Conservation (phyloP, 2,329 filamentous ascomycete species). For the Periconia sp. region DNA sequence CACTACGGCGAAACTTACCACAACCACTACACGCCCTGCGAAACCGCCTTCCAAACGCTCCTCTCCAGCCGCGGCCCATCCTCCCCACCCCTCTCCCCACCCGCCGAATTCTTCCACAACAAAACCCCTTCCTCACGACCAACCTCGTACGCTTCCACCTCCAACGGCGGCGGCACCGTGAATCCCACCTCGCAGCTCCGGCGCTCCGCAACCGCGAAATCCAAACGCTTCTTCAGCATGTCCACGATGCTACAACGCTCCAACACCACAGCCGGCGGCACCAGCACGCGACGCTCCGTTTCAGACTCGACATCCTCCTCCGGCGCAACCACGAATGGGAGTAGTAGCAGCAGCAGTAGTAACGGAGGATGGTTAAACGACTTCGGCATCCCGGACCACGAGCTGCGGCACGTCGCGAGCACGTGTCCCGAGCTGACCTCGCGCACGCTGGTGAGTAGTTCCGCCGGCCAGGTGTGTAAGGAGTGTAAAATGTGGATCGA, state of each 20-base stretch:
- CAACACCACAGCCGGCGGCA: constrained; percentile 12
- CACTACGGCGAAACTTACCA: constrained; percentile 31
- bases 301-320: constrained; percentile 16
- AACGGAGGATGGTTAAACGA: not conserved
- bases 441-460: constrained; percentile 24
- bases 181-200: constrained; percentile 14
- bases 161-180: not conserved
- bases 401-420: constrained; percentile 18
- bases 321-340: not conserved
- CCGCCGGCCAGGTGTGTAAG: constrained; percentile 30
- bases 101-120: constrained; percentile 4
- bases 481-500: constrained; percentile 28
- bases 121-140: constrained; percentile 6
- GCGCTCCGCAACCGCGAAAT: constrained; percentile 12
- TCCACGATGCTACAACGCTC: constrained; percentile 24
- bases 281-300: constrained; percentile 21
- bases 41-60: constrained; percentile 22
- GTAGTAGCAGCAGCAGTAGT: too few species aligned
- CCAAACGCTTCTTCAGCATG: constrained; percentile 23
- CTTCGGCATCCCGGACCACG: constrained; percentile 24
- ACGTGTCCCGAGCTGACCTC: constrained; percentile 19
- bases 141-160: constrained; percentile 5
- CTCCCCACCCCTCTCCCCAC: constrained; percentile 27
- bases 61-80: constrained; percentile 26
- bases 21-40: constrained; percentile 32